Percentiles rank a stretch among this genome's conserved stretches.
These are phyloP conservation scores for Sphaerostilbella broomeana DNA, from an alignment of 2,329 filamentous ascomycete genomes.

Conservation along the genomic window DNA sequence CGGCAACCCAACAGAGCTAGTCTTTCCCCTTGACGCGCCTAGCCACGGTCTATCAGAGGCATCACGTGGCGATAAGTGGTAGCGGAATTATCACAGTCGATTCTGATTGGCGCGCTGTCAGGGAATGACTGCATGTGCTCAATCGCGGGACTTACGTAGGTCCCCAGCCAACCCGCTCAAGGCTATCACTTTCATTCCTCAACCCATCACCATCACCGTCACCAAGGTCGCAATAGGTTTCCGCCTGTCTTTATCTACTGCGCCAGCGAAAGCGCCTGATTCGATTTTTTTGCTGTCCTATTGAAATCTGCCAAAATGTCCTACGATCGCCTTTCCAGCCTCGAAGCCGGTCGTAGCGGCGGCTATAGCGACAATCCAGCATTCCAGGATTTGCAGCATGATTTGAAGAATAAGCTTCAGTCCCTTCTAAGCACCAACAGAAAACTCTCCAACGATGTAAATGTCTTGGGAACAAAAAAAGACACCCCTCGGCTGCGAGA, in stretches of 20 bases:
- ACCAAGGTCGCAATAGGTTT: conserved; percentile 6
- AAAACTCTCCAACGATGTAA: conserved; percentile 75
- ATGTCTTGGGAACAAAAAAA: conserved; percentile 78
- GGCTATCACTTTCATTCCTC: neutral
- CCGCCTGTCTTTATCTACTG: neutral
- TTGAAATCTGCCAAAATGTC: conserved; percentile 75
- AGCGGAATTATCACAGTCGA: conserved; percentile 7
- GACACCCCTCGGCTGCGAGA: conserved; percentile 89
- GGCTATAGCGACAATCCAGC: conserved; percentile 90
- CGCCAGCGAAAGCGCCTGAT: neutral
- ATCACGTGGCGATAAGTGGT: conserved; percentile 26
- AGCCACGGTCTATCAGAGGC: conserved; percentile 8
- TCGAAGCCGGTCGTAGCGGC: conserved; percentile 71
- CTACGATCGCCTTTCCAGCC: conserved; percentile 76
- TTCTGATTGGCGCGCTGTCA: conserved; percentile 14
- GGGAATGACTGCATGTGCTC: conserved; percentile 11
- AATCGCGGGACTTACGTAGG: conserved; percentile 25
- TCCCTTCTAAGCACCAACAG: conserved; percentile 82
- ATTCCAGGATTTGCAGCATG: conserved; percentile 75
- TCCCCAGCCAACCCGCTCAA: neutral
- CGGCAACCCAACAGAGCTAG: conserved; percentile 20
- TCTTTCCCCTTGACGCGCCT: conserved; percentile 17
- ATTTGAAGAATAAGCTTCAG: conserved; percentile 84
- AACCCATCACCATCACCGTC: conserved; percentile 4
- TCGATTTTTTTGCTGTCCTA: neutral